Percentiles rank a stretch among this genome's conserved stretches.
Conservation (phyloP, 352 stramenopile genomes). For the Pythium dissotocum region DNA sequence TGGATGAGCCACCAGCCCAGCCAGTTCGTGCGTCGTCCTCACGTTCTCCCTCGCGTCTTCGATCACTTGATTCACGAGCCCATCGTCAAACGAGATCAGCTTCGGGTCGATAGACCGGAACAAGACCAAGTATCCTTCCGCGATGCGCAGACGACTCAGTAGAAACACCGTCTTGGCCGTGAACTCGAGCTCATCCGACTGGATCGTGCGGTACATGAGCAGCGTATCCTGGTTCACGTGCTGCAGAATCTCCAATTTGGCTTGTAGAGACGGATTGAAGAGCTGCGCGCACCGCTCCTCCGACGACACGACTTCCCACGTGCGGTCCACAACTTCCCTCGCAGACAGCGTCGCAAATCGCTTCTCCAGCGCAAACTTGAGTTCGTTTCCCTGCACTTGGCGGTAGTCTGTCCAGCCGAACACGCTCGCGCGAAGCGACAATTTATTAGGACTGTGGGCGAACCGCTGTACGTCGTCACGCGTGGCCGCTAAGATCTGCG, state of each 20-base stretch:
- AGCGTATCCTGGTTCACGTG: constrained; percentile 52
- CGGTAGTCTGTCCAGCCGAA: constrained; percentile 67
- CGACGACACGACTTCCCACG: constrained; percentile 58
- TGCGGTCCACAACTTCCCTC: constrained; percentile 36
- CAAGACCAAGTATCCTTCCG: constrained; percentile 52
- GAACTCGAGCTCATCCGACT: constrained; percentile 31
- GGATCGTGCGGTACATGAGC: constrained; percentile 60
- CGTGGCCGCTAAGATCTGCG: neutral
- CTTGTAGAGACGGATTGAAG: constrained; percentile 42
- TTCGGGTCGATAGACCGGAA: constrained; percentile 58
- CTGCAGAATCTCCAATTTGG: constrained; percentile 51
- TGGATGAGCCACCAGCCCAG: neutral
- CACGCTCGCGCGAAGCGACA: constrained; percentile 46
- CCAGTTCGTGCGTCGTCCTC: neutral
- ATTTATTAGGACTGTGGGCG: constrained; percentile 36
- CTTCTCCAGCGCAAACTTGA: constrained; percentile 69
- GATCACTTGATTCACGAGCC: constrained; percentile 11
- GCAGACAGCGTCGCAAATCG: constrained; percentile 42
- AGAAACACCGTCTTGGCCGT: constrained; percentile 53
- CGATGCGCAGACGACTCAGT: constrained; percentile 42
- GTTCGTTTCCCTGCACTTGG: constrained; percentile 43
- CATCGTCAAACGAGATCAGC: neutral
- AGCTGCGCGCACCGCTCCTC: constrained; percentile 43
- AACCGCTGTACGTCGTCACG: constrained; percentile 30
- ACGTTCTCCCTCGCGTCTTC: constrained; percentile 4